A percentile compares a stretch with the other conserved stretches of the same genome.
Evolutionary conservation across 805 yeast species (phyloP).

Genomic region (Debaryomyces castellii): DNA sequence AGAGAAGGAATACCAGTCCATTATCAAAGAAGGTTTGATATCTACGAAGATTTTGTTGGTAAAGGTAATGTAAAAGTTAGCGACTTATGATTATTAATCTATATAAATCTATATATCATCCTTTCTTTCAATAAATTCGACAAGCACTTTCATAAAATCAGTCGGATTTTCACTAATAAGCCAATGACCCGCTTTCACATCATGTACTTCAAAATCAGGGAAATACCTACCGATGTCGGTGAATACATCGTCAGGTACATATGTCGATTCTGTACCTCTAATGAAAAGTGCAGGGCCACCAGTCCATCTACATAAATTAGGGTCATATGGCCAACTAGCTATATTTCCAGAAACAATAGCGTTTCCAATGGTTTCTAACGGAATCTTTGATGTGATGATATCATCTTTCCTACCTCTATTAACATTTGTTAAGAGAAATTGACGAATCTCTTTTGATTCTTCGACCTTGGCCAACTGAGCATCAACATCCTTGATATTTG

Average conservation of each 20-base stretch:
- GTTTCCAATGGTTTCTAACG: slow-evolving; percentile 66
- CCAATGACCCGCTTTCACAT: slow-evolving; percentile 91
- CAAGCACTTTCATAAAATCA: slow-evolving; percentile 64
- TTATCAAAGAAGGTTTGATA: slow-evolving; percentile 42
- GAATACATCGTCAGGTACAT: slow-evolving; percentile 79
- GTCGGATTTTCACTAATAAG: slow-evolving; percentile 81
- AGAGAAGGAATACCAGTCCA: slow-evolving; percentile 43
- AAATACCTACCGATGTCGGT: slow-evolving; percentile 73
- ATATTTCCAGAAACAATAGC: slow-evolving; percentile 64
- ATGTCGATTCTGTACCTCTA: slow-evolving; percentile 72
- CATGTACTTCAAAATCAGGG: slow-evolving; percentile 73
- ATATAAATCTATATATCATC: slow-evolving; percentile 25
- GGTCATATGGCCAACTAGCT: slow-evolving; percentile 75
- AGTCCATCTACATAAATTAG: slow-evolving; percentile 51
- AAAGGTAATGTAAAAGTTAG: slow-evolving; percentile 28
- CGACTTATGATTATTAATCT: slow-evolving; percentile 16
- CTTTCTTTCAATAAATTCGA: slow-evolving; percentile 57
- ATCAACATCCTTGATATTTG: slow-evolving; percentile 66
- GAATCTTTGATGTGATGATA: slow-evolving; percentile 56
- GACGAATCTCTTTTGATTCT: slow-evolving; percentile 57
- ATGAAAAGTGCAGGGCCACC: slow-evolving; percentile 73
- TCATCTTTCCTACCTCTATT: slow-evolving; percentile 42
- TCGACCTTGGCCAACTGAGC: slow-evolving; percentile 62
- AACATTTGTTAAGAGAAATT: slow-evolving; percentile 74
- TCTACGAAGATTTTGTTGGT: slow-evolving; percentile 37